Base-by-base conservation (phyloP, 1,284 basidiomycete genomes). In the Exobasidium rhododendri region DNA sequence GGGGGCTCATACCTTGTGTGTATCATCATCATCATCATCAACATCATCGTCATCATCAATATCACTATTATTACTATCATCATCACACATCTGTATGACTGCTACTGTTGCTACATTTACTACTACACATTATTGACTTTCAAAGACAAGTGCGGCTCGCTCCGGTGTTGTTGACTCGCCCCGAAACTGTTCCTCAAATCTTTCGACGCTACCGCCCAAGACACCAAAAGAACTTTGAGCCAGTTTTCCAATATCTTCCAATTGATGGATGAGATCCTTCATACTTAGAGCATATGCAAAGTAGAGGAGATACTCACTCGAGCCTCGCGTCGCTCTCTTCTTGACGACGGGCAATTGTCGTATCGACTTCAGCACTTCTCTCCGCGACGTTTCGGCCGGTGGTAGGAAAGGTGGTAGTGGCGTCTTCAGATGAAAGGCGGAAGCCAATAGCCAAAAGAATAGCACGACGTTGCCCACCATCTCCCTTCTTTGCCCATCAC, bases 361-460 rank as follows among this genome's bases (percentile, higher is more conserved):
- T 35, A 74, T 72, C 35, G 62, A 52, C 2, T 87, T 85, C 61
- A 77, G 55, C 74, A 97, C 82, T 14, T 87, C 85, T 62, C 88
- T 84, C 58, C 94, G 85, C 1, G 91, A 86, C 65, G 87, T 84
- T 72, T 92, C 91, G 0, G 90, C 94, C 0, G 93, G 93, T 1
- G 94, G 94, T 0, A 98, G 85, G 80, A 94, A 97, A 0, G 94
- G 92, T 0, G 94, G 92, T 29, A 98, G 83, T 0, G 94, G 94
- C 2, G 89, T 87, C 71, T 97, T 94, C 30, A 94, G 84, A 29
- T 88, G 84, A 79, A 97, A 92, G 0, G 91, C 89, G 0, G 91
- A 87, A 0, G 91, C 88, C 4, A 98, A 84, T 0, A 88, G 88
- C 30, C 92, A 92, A 80, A 97, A 91, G 80, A 89, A 93, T 11